These are phyloP conservation scores for Geotrichum aggregatum DNA, from an alignment of 1,139 yeast genomes.

Conservation along the genomic window DNA sequence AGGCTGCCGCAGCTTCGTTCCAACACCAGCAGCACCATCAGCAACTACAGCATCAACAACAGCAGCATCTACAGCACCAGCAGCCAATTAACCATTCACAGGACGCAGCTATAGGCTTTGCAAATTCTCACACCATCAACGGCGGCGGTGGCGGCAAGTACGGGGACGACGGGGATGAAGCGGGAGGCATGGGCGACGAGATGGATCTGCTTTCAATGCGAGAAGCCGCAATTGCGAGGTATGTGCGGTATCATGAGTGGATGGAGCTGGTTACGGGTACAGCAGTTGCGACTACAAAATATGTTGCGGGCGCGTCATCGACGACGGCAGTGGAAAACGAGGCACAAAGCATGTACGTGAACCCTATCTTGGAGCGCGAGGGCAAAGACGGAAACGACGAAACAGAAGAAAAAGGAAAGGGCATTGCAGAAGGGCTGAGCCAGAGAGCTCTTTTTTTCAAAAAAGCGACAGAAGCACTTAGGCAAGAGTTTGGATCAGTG, in stretches of 20 bases:
- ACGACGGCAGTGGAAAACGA: constrained; percentile 12
- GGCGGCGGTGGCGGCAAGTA: constrained; percentile 5
- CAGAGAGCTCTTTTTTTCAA: constrained; percentile 26
- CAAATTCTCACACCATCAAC: neutral
- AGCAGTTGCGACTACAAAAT: constrained; percentile 32
- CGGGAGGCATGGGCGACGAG: constrained; percentile 41
- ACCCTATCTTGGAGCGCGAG: constrained; percentile 24
- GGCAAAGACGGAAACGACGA: too few species aligned
- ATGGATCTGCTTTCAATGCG: constrained; percentile 42
- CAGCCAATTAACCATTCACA: neutral
- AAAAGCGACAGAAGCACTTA: constrained; percentile 31
- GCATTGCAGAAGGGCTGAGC: constrained; percentile 26
- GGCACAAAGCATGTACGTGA: neutral
- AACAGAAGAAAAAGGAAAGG: constrained; percentile 12
- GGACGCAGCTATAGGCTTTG: neutral
- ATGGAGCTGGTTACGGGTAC: constrained; percentile 41
- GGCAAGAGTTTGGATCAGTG: constrained; percentile 35
- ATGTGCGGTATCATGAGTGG: constrained; percentile 46
- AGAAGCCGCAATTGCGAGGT: constrained; percentile 43
- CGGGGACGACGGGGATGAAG: constrained; percentile 26
- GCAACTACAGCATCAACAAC: constrained; percentile 12
- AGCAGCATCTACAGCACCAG: neutral
- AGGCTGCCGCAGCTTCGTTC: constrained; percentile 10
- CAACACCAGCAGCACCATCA: constrained; percentile 14
- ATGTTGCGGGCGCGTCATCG: constrained; percentile 33